Percentiles rank a stretch among this genome's conserved stretches.
Evolutionary conservation across 2,329 filamentous ascomycete species (phyloP).

Genomic region (Neofusicoccum umdonicola): DNA sequence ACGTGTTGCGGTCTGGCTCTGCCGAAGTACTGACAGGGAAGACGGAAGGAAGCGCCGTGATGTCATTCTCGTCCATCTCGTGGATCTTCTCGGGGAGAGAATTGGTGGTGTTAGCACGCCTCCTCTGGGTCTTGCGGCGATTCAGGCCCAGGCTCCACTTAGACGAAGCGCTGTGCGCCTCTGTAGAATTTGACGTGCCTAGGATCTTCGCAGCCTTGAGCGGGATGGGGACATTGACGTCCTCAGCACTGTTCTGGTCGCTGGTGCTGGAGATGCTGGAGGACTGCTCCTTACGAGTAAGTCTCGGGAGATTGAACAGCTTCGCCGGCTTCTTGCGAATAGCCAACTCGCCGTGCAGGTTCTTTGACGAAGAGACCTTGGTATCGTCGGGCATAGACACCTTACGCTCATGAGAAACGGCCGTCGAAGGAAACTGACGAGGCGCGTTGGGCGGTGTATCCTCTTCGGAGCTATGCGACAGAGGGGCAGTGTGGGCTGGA

Average conservation of each 20-base stretch:
- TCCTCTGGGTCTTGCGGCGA: constrained; percentile 1
- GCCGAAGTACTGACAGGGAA: not conserved
- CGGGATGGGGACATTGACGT: not conserved
- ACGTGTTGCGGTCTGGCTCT: not conserved
- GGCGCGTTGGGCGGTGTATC: constrained; percentile 1
- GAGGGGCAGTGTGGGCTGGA: not conserved
- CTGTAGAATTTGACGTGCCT: not conserved
- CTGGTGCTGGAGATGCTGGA: not conserved
- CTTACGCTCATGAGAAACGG: not conserved
- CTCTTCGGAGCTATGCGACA: not conserved
- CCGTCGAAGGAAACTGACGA: not conserved
- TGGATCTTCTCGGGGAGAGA: not conserved
- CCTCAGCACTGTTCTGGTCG: not conserved
- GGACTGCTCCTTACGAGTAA: not conserved
- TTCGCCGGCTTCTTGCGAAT: not conserved
- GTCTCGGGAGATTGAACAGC: not conserved
- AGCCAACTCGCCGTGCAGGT: not conserved
- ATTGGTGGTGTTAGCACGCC: not conserved
- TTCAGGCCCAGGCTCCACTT: not conserved
- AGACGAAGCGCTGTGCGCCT: not conserved
- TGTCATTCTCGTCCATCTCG: not conserved
- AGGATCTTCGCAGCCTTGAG: not conserved
- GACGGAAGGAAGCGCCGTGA: not conserved
- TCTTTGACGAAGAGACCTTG: not conserved
- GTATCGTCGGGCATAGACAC: not conserved